These are phyloP conservation scores for Trichodelitschia bisporula DNA, from an alignment of 495 filamentous ascomycete genomes.

Conservation along the genomic window DNA sequence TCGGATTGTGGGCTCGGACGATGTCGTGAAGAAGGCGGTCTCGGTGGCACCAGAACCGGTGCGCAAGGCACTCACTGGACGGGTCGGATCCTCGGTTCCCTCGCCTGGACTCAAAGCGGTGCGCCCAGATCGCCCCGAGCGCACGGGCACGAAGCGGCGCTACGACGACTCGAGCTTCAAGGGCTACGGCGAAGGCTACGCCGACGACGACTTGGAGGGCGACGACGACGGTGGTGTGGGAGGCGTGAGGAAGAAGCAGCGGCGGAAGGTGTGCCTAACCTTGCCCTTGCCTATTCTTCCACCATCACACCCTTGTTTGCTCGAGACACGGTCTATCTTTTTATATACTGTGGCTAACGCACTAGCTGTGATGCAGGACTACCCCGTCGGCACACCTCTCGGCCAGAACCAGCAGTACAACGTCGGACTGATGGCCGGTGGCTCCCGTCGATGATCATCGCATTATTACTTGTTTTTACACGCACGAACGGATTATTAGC, in stretches of 20 bases:
- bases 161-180: slow-evolving; percentile 45
- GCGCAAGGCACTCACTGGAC: not conserved
- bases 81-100: slow-evolving; percentile 3
- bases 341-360: no score
- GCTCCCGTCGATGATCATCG: no score
- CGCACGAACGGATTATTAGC: no score
- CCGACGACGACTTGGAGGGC: slow-evolving; percentile 30
- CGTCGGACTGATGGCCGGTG: no score
- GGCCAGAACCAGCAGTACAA: no score
- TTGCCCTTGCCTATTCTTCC: no score
- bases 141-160: slow-evolving; percentile 33
- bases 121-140: slow-evolving; percentile 23
- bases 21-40: slow-evolving; percentile 16
- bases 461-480: no score
- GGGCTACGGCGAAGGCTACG: slow-evolving; percentile 41
- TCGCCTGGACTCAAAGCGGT: slow-evolving; percentile 4
- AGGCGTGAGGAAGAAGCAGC: slow-evolving; percentile 18
- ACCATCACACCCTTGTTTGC: no score
- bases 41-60: slow-evolving; percentile 1
- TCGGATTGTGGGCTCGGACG: slow-evolving; percentile 30
- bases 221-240: slow-evolving; percentile 9
- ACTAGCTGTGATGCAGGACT: no score
- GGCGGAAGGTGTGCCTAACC: slow-evolving; percentile 18
- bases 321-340: no score
- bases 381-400: no score